Percentiles rank a stretch among this genome's conserved stretches.
Conservation (phyloP, 2,329 filamentous ascomycete genomes). For the Akanthomyces muscarius region DNA sequence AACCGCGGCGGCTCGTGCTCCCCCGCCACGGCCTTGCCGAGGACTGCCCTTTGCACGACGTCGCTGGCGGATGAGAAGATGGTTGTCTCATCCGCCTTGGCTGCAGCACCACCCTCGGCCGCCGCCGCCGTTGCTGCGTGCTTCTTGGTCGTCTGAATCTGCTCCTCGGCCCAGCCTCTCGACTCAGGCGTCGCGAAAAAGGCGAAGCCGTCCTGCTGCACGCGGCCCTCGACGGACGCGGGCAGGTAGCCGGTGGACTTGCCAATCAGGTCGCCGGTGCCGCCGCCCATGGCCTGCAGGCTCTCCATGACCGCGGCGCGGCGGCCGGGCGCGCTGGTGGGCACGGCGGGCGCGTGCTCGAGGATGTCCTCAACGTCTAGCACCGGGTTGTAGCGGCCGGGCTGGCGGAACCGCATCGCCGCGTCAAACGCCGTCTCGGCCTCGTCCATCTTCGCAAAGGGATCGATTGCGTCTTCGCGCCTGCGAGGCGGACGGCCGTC, state of each 20-base stretch:
- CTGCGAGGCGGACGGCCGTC: too few species aligned
- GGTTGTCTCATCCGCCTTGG: constrained; percentile 21
- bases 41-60: constrained; percentile 30
- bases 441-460: constrained; percentile 28
- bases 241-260: constrained; percentile 29
- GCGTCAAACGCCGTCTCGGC: constrained; percentile 34
- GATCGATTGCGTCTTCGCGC: constrained; percentile 18
- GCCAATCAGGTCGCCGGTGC: constrained; percentile 32
- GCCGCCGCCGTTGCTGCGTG: background rate
- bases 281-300: constrained; percentile 32
- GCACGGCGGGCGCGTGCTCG: constrained; percentile 29
- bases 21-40: constrained; percentile 33
- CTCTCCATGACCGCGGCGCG: constrained; percentile 34
- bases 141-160: constrained; percentile 24
- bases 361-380: constrained; percentile 31
- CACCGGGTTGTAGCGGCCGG: constrained; percentile 30
- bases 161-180: constrained; percentile 29
- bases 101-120: background rate
- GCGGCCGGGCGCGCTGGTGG: constrained; percentile 27
- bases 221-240: constrained; percentile 29
- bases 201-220: constrained; percentile 24
- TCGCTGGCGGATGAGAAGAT: constrained; percentile 33
- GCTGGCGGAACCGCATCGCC: constrained; percentile 33
- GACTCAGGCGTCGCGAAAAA: constrained; percentile 32
- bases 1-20: constrained; percentile 35